Evolutionary conservation across 1,284 basidiomycete genomes (phyloP), one percentile per base, ranked within the genome.

Genomic region (Heliocybe sulcata): DNA sequence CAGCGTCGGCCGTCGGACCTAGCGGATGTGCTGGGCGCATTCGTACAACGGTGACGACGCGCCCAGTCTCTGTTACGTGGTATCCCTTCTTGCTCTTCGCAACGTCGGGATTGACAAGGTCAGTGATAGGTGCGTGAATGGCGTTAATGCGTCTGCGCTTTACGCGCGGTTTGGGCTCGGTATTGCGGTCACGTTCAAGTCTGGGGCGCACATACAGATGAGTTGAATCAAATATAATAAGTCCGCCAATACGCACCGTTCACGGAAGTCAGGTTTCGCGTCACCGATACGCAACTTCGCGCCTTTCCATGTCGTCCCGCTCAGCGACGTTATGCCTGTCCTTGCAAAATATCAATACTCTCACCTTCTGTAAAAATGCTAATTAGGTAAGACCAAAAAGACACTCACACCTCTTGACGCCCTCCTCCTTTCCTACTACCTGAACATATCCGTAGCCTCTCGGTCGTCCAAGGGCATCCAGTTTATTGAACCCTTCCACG

Each of bases 251-350:
- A 29, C 69, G 19, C 47, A 86, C 87, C 82, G 74, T 63, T 84
- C 81, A 4, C 67, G 66, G 63, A 77, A 92, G 66, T 91, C 84
- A 1, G 81, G 83, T 59, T 81, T 87, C 23, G 89, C 90, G 60
- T 90, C 87, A 6, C 88, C 88, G 33, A 92, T 77, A n/a, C 87
- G 77, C 27, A 92, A 69, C 60, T 85, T 89, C n/a, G 87, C 71
- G 16, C 90, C 89, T 68, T 90, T 92, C 86, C 87, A 92, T 1
- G 80, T 88, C 9, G 86, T 81, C 26, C 90, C 89, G 59, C 86
- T 90, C 8, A 92, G 74, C 2, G 82, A 64, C 62, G 83, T 90
- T 66, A 90, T 72, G 68, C 87, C 88, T 90, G 54, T 2, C 49
- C 8, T 38, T 11, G n/a, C 35, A 52, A 35, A 19, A 19, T 38